Evolutionary conservation across 805 yeast genomes (phyloP).

Genomic region (Wickerhamomyces hampshirensis): DNA sequence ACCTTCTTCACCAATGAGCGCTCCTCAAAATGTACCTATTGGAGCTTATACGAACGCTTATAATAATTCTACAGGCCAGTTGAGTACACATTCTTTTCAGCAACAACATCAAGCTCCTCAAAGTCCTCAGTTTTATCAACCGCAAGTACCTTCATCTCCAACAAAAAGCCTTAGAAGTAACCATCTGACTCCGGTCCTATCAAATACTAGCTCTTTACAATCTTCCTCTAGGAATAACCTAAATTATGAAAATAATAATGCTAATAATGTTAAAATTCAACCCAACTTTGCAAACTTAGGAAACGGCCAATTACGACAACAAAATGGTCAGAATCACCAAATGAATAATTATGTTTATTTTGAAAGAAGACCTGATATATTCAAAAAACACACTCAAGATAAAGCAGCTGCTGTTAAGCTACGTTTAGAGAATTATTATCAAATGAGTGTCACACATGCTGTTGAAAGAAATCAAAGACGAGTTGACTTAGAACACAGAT

Average conservation of each 20-base stretch:
- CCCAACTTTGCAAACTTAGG: conserved; percentile 2
- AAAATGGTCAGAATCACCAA: conserved; percentile 4
- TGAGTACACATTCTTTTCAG: conserved; percentile 11
- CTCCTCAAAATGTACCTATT: conserved; percentile 19
- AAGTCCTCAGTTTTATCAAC: conserved; percentile 24
- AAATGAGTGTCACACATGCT: conserved; percentile 87
- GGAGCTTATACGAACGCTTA: conserved; percentile 13
- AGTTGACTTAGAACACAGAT: conserved; percentile 75
- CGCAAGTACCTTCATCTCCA: conserved; percentile 30
- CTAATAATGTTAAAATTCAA: conserved; percentile 14
- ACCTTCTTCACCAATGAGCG: conserved; percentile 19
- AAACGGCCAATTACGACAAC: conserved; percentile 5
- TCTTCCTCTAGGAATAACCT: conserved; percentile 13
- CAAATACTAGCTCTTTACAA: conserved; percentile 21
- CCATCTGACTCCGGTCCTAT: conserved; percentile 19
- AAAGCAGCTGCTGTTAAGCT: conserved; percentile 50
- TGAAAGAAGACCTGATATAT: conserved; percentile 27
- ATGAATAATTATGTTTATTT: conserved; percentile 22
- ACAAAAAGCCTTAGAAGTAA: conserved; percentile 27
- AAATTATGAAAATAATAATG: conserved; percentile 5
- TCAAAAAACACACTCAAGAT: conserved; percentile 27
- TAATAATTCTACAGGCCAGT: conserved; percentile 22
- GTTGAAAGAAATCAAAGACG: conserved; percentile 94
- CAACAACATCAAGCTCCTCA: conserved; percentile 23
- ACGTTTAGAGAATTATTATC: conserved; percentile 85